These are phyloP conservation scores for Podosphaera aphanis DNA, from an alignment of 2,329 filamentous ascomycete species.

Conservation along the genomic window DNA sequence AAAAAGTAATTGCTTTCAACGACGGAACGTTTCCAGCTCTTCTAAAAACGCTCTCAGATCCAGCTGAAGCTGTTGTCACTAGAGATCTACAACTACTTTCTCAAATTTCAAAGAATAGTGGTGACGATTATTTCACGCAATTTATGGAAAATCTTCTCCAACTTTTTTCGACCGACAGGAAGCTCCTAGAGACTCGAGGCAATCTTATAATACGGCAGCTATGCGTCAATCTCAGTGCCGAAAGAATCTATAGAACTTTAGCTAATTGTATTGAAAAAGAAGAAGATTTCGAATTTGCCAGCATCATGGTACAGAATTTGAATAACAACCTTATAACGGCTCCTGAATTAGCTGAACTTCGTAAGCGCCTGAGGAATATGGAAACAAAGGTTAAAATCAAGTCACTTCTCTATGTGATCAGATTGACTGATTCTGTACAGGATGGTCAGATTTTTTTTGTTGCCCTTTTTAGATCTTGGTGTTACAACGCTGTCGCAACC, in stretches of 20 bases:
- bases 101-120: conserved; percentile 87
- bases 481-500: conserved; percentile 91
- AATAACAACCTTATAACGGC: conserved; percentile 99
- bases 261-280: conserved; percentile 95
- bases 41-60: conserved; percentile 87
- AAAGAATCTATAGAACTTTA: conserved; percentile 83
- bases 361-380: conserved; percentile 71
- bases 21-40: conserved; percentile 91
- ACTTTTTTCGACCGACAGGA: conserved; percentile 81
- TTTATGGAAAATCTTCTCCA: conserved; percentile 96
- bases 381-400: conserved; percentile 44
- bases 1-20: conserved; percentile 83
- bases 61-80: conserved; percentile 84
- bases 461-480: conserved; percentile 86
- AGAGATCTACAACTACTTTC: conserved; percentile 82
- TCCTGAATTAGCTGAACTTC: conserved; percentile 72
- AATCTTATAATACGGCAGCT: conserved; percentile 93
- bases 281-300: conserved; percentile 94
- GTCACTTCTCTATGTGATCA: background rate
- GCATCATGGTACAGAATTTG: conserved; percentile 97
- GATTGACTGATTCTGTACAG: conserved; percentile 19
- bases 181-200: conserved; percentile 71
- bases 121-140: conserved; percentile 90
- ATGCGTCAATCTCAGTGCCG: conserved; percentile 76
- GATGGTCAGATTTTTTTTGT: conserved; percentile 94